These are phyloP conservation scores for Gamarada debralockiae DNA, from an alignment of 495 filamentous ascomycete genomes.

Conservation along the genomic window DNA sequence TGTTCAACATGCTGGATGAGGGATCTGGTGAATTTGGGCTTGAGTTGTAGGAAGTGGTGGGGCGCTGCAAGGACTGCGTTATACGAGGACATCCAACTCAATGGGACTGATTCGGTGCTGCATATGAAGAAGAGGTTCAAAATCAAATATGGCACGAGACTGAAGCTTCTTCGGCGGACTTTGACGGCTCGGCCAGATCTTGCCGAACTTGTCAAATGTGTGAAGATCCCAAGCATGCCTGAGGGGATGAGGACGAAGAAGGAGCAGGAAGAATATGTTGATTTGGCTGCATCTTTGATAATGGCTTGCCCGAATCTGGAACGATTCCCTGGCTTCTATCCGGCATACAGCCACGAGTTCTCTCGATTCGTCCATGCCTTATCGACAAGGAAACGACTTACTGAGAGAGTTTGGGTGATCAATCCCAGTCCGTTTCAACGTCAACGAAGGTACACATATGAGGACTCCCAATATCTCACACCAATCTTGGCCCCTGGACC, in stretches of 20 bases:
- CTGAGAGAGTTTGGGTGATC: constrained; percentile 78
- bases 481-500: constrained; percentile 10
- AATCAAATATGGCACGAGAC: constrained; percentile 59
- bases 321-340: constrained; percentile 64
- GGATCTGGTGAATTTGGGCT: constrained; percentile 62
- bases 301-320: constrained; percentile 88
- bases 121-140: constrained; percentile 66
- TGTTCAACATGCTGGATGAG: constrained; percentile 79
- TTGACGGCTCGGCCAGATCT: constrained; percentile 65
- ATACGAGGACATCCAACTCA: constrained; percentile 65
- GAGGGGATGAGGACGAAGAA: constrained; percentile 39
- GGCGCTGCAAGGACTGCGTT: constrained; percentile 60
- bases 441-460: constrained; percentile 12
- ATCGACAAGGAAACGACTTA: constrained; percentile 67
- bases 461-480: constrained; percentile 7
- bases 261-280: constrained; percentile 58
- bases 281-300: constrained; percentile 73
- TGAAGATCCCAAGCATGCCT: constrained; percentile 68
- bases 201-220: constrained; percentile 66
- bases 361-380: constrained; percentile 75
- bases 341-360: constrained; percentile 67
- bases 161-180: constrained; percentile 74
- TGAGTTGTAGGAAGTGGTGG: constrained; percentile 65
- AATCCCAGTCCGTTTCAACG: constrained; percentile 38
- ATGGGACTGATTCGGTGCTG: constrained; percentile 60